Conservation (phyloP, 192 early-diverging fungal species). For the Piromyces sp. region DNA sequence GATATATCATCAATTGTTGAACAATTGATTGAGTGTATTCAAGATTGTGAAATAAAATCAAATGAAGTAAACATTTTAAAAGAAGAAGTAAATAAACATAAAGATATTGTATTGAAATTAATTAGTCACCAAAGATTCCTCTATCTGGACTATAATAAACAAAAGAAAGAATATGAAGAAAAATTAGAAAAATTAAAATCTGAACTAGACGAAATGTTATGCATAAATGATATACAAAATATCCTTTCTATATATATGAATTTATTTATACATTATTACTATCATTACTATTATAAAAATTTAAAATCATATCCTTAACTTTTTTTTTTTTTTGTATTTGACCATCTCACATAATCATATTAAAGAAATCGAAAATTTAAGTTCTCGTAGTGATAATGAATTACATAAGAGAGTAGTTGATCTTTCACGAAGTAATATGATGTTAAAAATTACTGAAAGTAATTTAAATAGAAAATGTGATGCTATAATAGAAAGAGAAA, state of each 20-base stretch:
- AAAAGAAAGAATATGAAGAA: conserved; percentile 1
- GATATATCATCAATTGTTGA: conserved; percentile 10
- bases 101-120: conserved; percentile 12
- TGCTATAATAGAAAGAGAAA: conserved; percentile 13
- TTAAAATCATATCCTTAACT: not conserved
- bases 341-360: not conserved
- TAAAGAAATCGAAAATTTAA: not conserved
- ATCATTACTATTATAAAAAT: not conserved
- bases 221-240: not conserved
- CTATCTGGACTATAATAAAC: conserved; percentile 11
- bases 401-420: conserved; percentile 9
- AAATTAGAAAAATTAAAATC: conserved; percentile 4
- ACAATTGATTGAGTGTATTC: conserved; percentile 20
- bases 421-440: conserved; percentile 12
- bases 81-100: conserved; percentile 3
- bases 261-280: too few species aligned
- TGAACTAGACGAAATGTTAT: conserved; percentile 8
- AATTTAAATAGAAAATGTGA: conserved; percentile 11
- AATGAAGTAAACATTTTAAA: conserved; percentile 9
- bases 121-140: conserved; percentile 13
- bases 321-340: not conserved
- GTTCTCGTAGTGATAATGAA: not conserved
- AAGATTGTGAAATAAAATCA: conserved; percentile 15
- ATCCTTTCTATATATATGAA: not conserved
- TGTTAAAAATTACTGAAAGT: conserved; percentile 22